phyloP scores from a whole-genome alignment of 106 monocot genomes.

The Dioscorea dumetorum region DNA sequence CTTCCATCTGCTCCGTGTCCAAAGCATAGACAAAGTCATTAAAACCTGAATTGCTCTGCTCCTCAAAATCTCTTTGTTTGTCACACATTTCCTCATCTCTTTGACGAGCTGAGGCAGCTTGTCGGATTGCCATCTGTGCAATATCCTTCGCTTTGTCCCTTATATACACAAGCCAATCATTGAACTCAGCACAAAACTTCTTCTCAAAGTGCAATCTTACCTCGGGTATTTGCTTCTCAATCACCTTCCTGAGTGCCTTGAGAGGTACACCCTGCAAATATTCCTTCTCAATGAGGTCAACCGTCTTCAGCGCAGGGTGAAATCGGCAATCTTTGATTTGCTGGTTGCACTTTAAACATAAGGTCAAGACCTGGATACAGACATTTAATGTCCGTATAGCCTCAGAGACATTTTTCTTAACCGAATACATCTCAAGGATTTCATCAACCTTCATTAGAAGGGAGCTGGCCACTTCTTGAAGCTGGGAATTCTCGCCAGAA shows the following conservation, averaged over 20 bases:
- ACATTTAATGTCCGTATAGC: constrained; percentile 9
- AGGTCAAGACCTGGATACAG: constrained; percentile 11
- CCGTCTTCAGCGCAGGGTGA: constrained; percentile 10
- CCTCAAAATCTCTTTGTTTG: constrained; percentile 14
- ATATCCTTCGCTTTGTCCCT: constrained; percentile 14
- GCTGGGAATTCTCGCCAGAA: constrained; percentile 4
- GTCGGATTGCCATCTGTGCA: constrained; percentile 11
- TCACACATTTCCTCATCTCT: constrained; percentile 13
- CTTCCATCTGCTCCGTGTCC: constrained; percentile 6
- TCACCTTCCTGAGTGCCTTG: constrained; percentile 3
- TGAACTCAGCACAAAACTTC: constrained; percentile 10
- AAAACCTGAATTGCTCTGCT: constrained; percentile 7
- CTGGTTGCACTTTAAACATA: constrained; percentile 18
- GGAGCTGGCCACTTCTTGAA: constrained; percentile 16
- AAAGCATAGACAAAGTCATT: constrained; percentile 6
- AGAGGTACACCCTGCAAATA: constrained; percentile 10
- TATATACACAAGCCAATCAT: constrained; percentile 23
- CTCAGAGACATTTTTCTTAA: constrained; percentile 14
- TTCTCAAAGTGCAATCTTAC: constrained; percentile 16
- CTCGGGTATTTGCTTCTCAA: constrained; percentile 7
- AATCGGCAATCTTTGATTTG: constrained; percentile 3
- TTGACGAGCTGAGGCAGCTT: constrained; percentile 12
- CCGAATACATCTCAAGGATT: constrained; percentile 15
- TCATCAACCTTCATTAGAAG: constrained; percentile 19
- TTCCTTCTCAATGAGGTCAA: constrained; percentile 12